These are phyloP conservation scores for Clavispora santaluciae DNA, from an alignment of 805 yeast genomes.

Conservation along the genomic window DNA sequence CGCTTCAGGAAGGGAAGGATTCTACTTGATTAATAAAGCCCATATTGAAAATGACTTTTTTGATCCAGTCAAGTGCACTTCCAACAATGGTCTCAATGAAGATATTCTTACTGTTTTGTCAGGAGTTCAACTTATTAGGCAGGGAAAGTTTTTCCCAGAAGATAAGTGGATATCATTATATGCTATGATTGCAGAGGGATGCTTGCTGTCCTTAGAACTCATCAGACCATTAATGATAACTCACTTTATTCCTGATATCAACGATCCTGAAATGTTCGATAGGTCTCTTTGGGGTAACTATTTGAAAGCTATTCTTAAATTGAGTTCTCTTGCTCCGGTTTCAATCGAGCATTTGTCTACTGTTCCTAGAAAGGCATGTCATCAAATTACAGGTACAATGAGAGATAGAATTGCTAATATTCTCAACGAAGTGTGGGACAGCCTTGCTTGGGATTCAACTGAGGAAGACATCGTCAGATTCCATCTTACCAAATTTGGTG, in stretches of 20 bases:
- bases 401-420: constrained; percentile 55
- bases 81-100: constrained; percentile 40
- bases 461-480: constrained; percentile 53
- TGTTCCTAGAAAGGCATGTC: constrained; percentile 69
- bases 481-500: constrained; percentile 59
- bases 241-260: constrained; percentile 49
- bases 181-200: constrained; percentile 52
- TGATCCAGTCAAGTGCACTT: constrained; percentile 38
- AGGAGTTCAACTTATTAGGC: constrained; percentile 47
- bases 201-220: constrained; percentile 51
- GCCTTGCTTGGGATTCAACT: constrained; percentile 59
- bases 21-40: constrained; percentile 33
- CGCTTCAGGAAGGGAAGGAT: constrained; percentile 41
- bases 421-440: constrained; percentile 65
- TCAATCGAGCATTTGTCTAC: constrained; percentile 66
- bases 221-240: constrained; percentile 45
- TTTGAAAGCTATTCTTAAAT: constrained; percentile 49
- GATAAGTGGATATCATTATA: constrained; percentile 71
- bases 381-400: constrained; percentile 56
- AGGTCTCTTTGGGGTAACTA: constrained; percentile 66
- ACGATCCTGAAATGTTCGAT: constrained; percentile 50
- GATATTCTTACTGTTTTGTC: constrained; percentile 39
- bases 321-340: constrained; percentile 64
- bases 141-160: constrained; percentile 58
- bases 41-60: constrained; percentile 32